These are phyloP conservation scores for Rubus idaeus DNA, from an alignment of 306 rosid species.

Conservation along the genomic window DNA sequence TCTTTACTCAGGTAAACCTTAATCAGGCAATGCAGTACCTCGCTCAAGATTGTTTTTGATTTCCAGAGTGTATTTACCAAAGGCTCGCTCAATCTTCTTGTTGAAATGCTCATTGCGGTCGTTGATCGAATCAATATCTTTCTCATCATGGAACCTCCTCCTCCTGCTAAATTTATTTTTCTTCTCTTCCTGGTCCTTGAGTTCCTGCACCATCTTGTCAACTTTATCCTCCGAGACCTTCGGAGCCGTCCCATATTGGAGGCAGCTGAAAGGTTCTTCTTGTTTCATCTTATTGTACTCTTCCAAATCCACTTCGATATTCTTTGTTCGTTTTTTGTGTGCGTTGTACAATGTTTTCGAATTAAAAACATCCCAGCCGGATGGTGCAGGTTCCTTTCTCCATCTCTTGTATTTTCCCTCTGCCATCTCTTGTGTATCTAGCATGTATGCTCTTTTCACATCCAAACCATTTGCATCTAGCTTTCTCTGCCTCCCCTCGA, in stretches of 20 bases:
- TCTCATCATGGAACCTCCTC: slow-evolving; percentile 86
- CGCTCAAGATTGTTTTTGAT: slow-evolving; percentile 98
- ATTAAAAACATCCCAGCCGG: slow-evolving; percentile 97
- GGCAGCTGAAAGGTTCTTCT: slow-evolving; percentile 88
- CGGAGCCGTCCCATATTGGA: slow-evolving; percentile 92
- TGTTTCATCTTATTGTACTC: slow-evolving; percentile 91
- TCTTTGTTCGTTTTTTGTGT: slow-evolving; percentile 82
- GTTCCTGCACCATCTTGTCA: slow-evolving; percentile 92
- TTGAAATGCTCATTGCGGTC: slow-evolving; percentile 98
- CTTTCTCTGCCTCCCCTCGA: slow-evolving; percentile 82
- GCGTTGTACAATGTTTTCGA: slow-evolving; percentile 87
- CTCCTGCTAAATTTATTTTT: slow-evolving; percentile 83
- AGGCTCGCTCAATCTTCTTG: slow-evolving; percentile 98
- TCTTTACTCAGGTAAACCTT: too few relatives aligned
- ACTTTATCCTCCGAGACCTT: slow-evolving; percentile 80
- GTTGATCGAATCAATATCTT: slow-evolving; percentile 94
- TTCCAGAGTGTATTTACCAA: slow-evolving; percentile 95
- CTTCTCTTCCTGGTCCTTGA: slow-evolving; percentile 77
- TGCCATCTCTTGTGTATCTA: slow-evolving; percentile 91
- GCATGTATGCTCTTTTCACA: slow-evolving; percentile 81
- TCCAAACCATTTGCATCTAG: slow-evolving; percentile 93
- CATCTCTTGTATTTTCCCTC: slow-evolving; percentile 91
- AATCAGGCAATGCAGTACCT: slow-evolving; percentile 91
- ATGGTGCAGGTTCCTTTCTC: slow-evolving; percentile 97
- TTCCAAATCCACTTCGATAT: slow-evolving; percentile 64